Conservation (phyloP, 768 basidiomycete species). For the Pulveroboletus ravenelii region DNA sequence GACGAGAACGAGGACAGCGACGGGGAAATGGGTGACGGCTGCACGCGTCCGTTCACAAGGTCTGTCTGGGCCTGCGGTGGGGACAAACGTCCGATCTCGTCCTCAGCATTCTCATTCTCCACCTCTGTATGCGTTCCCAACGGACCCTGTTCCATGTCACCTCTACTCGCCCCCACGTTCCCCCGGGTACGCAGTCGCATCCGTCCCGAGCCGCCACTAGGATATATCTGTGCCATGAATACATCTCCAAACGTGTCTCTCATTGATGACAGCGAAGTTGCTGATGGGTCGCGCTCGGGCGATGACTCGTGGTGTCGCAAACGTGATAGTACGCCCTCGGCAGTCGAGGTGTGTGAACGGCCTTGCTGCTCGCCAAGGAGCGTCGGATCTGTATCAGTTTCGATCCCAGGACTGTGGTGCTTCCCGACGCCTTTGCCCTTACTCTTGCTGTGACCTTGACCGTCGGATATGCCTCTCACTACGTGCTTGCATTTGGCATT, state of each 20-base stretch:
- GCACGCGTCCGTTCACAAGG: background rate
- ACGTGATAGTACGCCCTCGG: too few relatives aligned
- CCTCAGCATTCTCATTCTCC: background rate
- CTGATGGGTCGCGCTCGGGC: slow-evolving; percentile 14
- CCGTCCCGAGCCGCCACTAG: background rate
- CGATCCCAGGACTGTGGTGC: background rate
- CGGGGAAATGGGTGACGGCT: background rate
- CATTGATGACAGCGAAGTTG: slow-evolving; percentile 17
- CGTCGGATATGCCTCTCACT: too few relatives aligned
- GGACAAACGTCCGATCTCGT: background rate
- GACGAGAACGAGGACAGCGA: background rate
- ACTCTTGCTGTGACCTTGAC: background rate
- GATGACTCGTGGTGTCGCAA: too few relatives aligned
- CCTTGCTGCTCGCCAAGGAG: too few relatives aligned
- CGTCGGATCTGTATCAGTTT: background rate
- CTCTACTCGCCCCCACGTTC: background rate
- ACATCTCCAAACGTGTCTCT: slow-evolving; percentile 19
- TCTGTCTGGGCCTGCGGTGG: background rate
- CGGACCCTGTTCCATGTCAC: slow-evolving; percentile 7
- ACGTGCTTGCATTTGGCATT: background rate
- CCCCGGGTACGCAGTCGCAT: background rate
- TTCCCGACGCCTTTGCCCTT: slow-evolving; percentile 8
- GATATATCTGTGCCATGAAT: slow-evolving; percentile 7
- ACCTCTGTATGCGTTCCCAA: slow-evolving; percentile 6
- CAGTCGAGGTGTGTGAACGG: too few relatives aligned